These are phyloP conservation scores for Penicillium thymicola DNA, from an alignment of 2,329 filamentous ascomycete genomes.

Conservation along the genomic window DNA sequence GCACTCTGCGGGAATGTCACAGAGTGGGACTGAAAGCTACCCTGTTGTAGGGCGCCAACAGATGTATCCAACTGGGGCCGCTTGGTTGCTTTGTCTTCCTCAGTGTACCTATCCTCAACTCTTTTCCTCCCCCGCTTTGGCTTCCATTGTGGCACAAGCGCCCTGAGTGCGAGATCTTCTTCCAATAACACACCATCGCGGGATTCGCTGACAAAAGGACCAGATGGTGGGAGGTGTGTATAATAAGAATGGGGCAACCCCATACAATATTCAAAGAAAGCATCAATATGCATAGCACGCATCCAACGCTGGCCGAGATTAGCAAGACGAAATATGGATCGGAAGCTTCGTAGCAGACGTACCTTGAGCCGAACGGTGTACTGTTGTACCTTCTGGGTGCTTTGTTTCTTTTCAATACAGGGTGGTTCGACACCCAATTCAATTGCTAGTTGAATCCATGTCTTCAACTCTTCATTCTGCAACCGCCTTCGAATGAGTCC, in stretches of 20 bases:
- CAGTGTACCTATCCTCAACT: constrained; percentile 59
- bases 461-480: constrained; percentile 77
- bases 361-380: constrained; percentile 92
- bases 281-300: constrained; percentile 92
- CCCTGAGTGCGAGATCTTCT: constrained; percentile 83
- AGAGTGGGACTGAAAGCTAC: constrained; percentile 41
- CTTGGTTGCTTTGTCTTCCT: constrained; percentile 56
- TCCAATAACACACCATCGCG: constrained; percentile 81
- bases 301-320: constrained; percentile 71
- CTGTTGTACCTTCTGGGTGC: constrained; percentile 89
- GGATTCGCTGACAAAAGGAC: constrained; percentile 60
- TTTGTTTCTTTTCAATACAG: constrained; percentile 76
- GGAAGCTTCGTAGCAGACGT: constrained; percentile 22
- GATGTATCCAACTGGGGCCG: constrained; percentile 60
- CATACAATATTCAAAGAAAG: constrained; percentile 88
- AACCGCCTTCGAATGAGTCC: constrained; percentile 72
- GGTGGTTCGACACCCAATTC: constrained; percentile 86
- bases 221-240: constrained; percentile 65
- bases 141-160: constrained; percentile 72
- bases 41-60: constrained; percentile 47
- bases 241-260: constrained; percentile 77
- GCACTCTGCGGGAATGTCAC: constrained; percentile 51
- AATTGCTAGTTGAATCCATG: constrained; percentile 84
- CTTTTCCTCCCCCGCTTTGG: constrained; percentile 61
- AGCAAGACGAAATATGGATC: not conserved